Conservation (phyloP, 805 yeast species). For the Debaryomyces prosopidis region DNA sequence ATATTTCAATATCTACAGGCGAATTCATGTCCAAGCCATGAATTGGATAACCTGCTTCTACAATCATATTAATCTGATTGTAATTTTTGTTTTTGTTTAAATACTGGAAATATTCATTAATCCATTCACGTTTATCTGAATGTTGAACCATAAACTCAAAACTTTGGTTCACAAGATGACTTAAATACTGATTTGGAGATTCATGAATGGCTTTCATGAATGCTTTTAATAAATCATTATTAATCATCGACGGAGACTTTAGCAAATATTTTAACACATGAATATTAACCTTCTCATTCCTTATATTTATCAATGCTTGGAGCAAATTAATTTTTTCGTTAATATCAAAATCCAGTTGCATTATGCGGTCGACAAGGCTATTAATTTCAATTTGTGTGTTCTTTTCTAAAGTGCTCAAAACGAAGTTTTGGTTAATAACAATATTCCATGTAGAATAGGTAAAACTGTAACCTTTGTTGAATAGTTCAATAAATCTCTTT, state of each 20-base stretch:
- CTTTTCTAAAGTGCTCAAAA: slow-evolving; percentile 17
- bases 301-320: slow-evolving; percentile 16
- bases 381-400: slow-evolving; percentile 14
- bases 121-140: slow-evolving; percentile 18
- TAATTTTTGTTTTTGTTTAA: slow-evolving; percentile 6
- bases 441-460: slow-evolving; percentile 30
- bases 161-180: slow-evolving; percentile 10
- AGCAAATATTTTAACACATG: slow-evolving; percentile 18
- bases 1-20: not conserved
- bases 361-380: slow-evolving; percentile 24
- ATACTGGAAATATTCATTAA: slow-evolving; percentile 13
- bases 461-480: slow-evolving; percentile 33
- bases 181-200: slow-evolving; percentile 22
- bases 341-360: slow-evolving; percentile 15
- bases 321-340: slow-evolving; percentile 10
- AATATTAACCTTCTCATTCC: slow-evolving; percentile 27
- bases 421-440: slow-evolving; percentile 29
- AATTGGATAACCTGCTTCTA: slow-evolving; percentile 5
- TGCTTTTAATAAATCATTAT: slow-evolving; percentile 7
- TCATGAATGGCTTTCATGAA: slow-evolving; percentile 6
- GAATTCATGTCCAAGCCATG: slow-evolving; percentile 6
- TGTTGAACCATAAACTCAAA: slow-evolving; percentile 9
- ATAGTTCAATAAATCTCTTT: slow-evolving; percentile 23
- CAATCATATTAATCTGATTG: slow-evolving; percentile 5
- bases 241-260: slow-evolving; percentile 1